phyloP scores from a whole-genome alignment of 495 filamentous ascomycete species.

The Daldinia concentrica region DNA sequence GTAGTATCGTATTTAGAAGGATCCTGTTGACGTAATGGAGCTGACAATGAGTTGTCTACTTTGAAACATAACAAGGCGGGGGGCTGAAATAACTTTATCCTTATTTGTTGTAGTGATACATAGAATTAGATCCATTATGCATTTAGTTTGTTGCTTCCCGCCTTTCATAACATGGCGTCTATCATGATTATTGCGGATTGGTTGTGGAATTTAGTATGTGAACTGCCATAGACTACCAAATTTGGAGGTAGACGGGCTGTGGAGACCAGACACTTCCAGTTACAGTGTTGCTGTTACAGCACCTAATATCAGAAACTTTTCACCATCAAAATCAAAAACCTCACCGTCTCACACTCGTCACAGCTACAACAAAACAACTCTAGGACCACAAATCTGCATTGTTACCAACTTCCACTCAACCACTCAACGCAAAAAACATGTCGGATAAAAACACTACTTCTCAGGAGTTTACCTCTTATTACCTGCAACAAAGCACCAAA shows the following conservation, averaged over 20 bases:
- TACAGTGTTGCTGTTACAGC: no score
- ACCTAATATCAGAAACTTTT: background rate
- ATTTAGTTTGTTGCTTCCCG: no score
- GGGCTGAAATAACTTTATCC: constrained; percentile 19
- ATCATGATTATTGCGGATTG: no score
- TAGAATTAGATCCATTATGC: background rate
- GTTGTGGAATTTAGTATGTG: no score
- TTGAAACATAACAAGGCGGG: constrained; percentile 24
- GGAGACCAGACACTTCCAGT: background rate
- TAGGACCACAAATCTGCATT: background rate
- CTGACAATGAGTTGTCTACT: background rate
- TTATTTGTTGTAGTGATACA: background rate
- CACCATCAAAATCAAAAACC: background rate
- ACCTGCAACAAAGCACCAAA: constrained; percentile 69
- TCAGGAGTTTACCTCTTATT: constrained; percentile 67
- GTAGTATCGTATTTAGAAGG: background rate
- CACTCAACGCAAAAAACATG: constrained; percentile 22
- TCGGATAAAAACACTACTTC: constrained; percentile 37
- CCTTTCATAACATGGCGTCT: no score
- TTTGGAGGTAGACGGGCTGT: background rate
- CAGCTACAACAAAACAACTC: background rate
- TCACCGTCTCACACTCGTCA: background rate
- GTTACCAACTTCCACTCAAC: background rate
- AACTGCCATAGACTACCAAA: background rate
- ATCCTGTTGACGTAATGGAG: background rate